Conservation (phyloP, 345 rosid species). For the Arabidopsis arenosa region DNA sequence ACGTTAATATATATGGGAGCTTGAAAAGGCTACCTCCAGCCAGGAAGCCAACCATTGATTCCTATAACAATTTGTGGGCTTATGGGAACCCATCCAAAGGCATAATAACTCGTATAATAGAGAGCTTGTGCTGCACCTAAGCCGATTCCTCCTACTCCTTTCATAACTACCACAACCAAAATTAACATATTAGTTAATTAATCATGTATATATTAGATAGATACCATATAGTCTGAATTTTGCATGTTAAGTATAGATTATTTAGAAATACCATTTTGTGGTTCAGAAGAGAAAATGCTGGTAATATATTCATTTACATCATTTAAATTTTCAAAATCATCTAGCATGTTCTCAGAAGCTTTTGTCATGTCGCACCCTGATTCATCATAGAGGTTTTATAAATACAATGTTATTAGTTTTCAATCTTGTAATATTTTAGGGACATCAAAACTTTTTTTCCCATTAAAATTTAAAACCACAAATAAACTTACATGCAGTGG, state of each 20-base stretch:
- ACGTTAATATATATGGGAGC: background rate
- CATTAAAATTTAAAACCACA: background rate
- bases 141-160: constrained; percentile 82
- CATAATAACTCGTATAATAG: constrained; percentile 64
- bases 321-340: constrained; percentile 72
- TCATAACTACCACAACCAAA: constrained; percentile 56
- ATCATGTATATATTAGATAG: background rate
- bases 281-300: constrained; percentile 64
- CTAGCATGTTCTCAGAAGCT: constrained; percentile 67
- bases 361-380: constrained; percentile 77
- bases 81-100: constrained; percentile 55
- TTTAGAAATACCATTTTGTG: constrained; percentile 57
- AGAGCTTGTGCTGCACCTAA: constrained; percentile 79
- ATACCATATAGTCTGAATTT: background rate
- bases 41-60: constrained; percentile 82
- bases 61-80: constrained; percentile 51
- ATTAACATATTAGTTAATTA: background rate
- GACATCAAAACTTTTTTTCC: background rate
- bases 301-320: constrained; percentile 71
- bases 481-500: constrained; percentile 66
- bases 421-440: background rate
- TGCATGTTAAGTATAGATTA: background rate
- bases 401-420: background rate
- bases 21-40: constrained; percentile 53
- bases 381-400: constrained; percentile 3